Evolutionary conservation across 1,284 basidiomycete species (phyloP), one percentile per base, ranked within the genome.

Genomic region (Marasmius sp.): DNA sequence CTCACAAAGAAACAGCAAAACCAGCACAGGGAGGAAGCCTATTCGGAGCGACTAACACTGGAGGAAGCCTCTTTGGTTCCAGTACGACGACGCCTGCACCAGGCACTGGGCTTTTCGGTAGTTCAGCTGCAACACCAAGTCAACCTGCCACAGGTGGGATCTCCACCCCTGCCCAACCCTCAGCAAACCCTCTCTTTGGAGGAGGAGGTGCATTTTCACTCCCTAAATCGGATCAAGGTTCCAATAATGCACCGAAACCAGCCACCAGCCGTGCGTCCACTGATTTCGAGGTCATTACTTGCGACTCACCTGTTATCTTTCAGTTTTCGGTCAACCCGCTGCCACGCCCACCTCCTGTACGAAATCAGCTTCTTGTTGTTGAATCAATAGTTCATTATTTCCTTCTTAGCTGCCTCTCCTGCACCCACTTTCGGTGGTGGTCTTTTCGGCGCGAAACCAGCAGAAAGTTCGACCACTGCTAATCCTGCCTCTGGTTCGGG

Each of bases 241-340:
- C 70, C 58, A 66, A 64, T n/a, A 59, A 64, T 60, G 53, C 69
- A n/a, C 47, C 65, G 37, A 77, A 76, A 65, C 72, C 72, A 48
- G 62, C 72, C 11, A 65, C 69, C 9, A 54, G 34, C 16, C 37
- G 52, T 54, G 34, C 36, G 52, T 54, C 38, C 12, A 38, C 12
- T n/a, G 1, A 43, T n/a, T 14, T 60, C 41, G 27, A 18, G 20
- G 0, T 10, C 27, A 20, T 56, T 16, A 14, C 43, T 18, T 41
- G 16, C 48, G 27, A 58, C 36, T 65, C 16, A 62, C 57, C 55
- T 27, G 20, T 18, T 45, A 14, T 47, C 37, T 39, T 57, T 16
- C 12, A 77, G 75, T 75, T 63, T 77, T 76, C 58, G 69, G 68
- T 39, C 70, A 71, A 61, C 62, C 70, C 54, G 59, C 36, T 51